phyloP scores from a whole-genome alignment of 2,329 filamentous ascomycete species.

The Cladosporium cucumerinum region DNA sequence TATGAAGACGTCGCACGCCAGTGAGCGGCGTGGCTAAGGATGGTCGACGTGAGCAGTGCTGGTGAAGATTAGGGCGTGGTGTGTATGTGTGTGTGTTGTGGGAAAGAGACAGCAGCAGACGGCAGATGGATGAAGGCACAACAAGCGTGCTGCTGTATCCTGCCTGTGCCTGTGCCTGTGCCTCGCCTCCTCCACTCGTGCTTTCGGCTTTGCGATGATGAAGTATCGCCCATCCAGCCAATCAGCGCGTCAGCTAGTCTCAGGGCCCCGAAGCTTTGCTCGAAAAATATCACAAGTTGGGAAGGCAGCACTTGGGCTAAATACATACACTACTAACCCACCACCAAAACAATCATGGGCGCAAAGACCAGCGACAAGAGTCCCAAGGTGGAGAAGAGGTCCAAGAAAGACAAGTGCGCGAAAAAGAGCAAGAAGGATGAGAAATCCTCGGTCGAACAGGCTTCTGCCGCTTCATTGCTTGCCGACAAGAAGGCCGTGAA shows the following conservation, averaged over 20 bases:
- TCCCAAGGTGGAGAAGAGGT: slow-evolving; percentile 16
- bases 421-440: slow-evolving; percentile 22
- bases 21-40: background rate
- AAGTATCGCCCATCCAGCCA: background rate
- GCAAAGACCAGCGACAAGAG: slow-evolving; percentile 11
- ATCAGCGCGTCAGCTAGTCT: background rate
- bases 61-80: background rate
- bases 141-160: background rate
- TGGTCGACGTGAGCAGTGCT: background rate
- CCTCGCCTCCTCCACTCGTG: background rate
- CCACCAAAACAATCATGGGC: background rate
- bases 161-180: background rate
- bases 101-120: background rate
- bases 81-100: slow-evolving; percentile 1
- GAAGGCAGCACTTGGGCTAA: background rate
- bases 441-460: slow-evolving; percentile 17
- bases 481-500: slow-evolving; percentile 40
- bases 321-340: background rate
- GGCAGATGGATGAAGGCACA: background rate
- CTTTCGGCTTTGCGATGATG: background rate
- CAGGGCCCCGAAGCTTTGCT: background rate
- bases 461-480: slow-evolving; percentile 26
- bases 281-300: background rate
- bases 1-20: background rate
- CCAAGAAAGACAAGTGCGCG: slow-evolving; percentile 17